phyloP scores from a whole-genome alignment of 441 rosid species.

The Viola pubescens region DNA sequence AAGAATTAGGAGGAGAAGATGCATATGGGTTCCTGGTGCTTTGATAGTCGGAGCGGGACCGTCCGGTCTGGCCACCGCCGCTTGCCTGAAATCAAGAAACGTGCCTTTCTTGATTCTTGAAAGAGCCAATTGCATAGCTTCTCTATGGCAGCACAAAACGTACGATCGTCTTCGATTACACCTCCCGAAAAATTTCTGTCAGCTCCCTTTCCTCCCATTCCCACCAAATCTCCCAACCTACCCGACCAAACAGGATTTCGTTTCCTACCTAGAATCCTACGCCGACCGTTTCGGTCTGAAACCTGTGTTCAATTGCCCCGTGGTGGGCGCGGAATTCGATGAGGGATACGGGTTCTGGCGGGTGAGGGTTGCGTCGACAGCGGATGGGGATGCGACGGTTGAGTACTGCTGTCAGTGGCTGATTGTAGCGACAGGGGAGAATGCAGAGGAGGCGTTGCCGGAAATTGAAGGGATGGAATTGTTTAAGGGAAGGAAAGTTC shows the following conservation, averaged over 20 bases:
- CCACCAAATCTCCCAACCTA: slow-evolving; percentile 61
- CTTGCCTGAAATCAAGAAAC: slow-evolving; percentile 53
- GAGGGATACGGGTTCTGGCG: slow-evolving; percentile 39
- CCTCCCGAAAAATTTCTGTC: slow-evolving; percentile 67
- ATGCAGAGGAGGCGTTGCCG: slow-evolving; percentile 62
- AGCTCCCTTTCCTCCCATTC: slow-evolving; percentile 65
- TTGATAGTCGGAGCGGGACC: slow-evolving; percentile 87
- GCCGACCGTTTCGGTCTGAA: slow-evolving; percentile 28
- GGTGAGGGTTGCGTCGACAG: slow-evolving; percentile 33
- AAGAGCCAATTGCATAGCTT: slow-evolving; percentile 54
- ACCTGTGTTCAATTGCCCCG: slow-evolving; percentile 45
- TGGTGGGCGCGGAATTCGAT: slow-evolving; percentile 52
- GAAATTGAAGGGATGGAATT: slow-evolving; percentile 41
- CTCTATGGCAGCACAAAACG: slow-evolving; percentile 69
- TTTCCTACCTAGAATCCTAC: slow-evolving; percentile 47
- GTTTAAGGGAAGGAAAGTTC: slow-evolving; percentile 49
- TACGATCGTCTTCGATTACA: slow-evolving; percentile 83
- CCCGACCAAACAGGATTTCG: slow-evolving; percentile 64
- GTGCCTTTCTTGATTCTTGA: slow-evolving; percentile 61
- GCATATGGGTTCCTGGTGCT: slow-evolving; percentile 38
- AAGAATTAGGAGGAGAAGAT: slow-evolving; percentile 10
- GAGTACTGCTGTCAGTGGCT: slow-evolving; percentile 57
- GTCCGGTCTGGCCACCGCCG: slow-evolving; percentile 66
- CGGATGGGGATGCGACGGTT: slow-evolving; percentile 22
- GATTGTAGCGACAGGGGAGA: slow-evolving; percentile 70